Evolutionary conservation across 345 rosid genomes (phyloP), one percentile per base, ranked within the genome.

Genomic region (Stellera chamaejasme): DNA sequence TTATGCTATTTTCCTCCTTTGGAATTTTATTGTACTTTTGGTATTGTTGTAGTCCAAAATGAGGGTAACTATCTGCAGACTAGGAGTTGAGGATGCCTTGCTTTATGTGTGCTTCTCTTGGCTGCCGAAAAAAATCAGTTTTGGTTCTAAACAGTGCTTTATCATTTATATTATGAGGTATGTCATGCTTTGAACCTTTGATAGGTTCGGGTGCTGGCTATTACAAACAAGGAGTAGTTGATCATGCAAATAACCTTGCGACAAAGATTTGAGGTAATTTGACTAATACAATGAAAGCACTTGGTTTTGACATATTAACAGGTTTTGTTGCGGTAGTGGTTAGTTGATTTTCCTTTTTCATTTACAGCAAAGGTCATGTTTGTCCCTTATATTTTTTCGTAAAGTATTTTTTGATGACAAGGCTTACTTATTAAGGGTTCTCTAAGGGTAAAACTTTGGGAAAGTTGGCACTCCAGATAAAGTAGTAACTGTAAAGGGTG

Each of bases 141-240:
- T 19, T 1, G 23, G 23, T 19, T 19, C 23, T 19, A 19, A 19
- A 19, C 23, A 19, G 23, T 19, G 23, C 23, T 19, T 19, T 19
- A 19, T 19, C 42, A 32, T 8, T 32, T 32, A 32, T 45, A 36
- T 7, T 55, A 42, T 2, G 19, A 13, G 44, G 4, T 50, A 15
- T 56, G 47, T 55, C 47, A 54, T 42, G 13, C 13, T 39, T 11
- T 19, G 23, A 19, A 19, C 23, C 23, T 19, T 19, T 66, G 23
- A 52, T 70, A 93, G 99, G 97, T 93, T 72, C 90, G 43, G 92
- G 95, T 67, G 95, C 96, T 67, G 87, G 95, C 43, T 93, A 93
- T 58, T 90, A 93, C 70, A 83, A 95, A 50, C 92, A 85, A 66
- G 97, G 90, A 62, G 97, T 93, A 65, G 97, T 96, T 43, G 96